Evolutionary conservation across 2,329 filamentous ascomycete species (phyloP), one percentile per base, ranked within the genome.

Genomic region (Elsinoe arachidis): DNA sequence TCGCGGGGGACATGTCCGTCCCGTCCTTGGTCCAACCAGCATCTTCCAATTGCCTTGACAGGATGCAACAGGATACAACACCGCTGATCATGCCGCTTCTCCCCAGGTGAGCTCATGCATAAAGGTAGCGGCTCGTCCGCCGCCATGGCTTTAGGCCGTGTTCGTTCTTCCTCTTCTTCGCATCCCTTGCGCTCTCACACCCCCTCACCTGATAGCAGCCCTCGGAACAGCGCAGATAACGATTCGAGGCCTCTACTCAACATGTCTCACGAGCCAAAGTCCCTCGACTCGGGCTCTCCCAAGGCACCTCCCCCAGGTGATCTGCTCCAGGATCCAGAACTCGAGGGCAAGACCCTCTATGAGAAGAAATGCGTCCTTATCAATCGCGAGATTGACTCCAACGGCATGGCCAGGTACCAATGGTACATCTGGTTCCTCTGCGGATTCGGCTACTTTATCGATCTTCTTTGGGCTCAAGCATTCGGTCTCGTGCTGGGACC

Each of bases 391-490:
- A 76, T 81, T 58, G 76, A 81, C 57, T 61, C 65, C 37, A 75
- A 78, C 60, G 78, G 78, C 38, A 79, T 81, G 76, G 78, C 78
- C 2, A 68, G 67, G 55, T 80, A 80, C 59, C 78, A 80, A 61
- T 79, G 76, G 76, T 68, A 66, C 57, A 68, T 70, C 57, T 81
- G 77, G 78, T 63, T 67, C 2, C 67, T 81, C 0, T 81, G 78
- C 60, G 79, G 79, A 35, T 77, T 80, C 35, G 79, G 79, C 1
- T 81, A 80, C 63, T 67, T 80, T 39, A 71, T 83, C 37, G 80
- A 83, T 61, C 67, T 82, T 21, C 70, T 80, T 47, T 83, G 79
- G 78, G 78, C 80, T 2, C 80, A 82, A 61, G 80, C 77, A 0
- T 80, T 83, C 62, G 79, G 79, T 10, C 72, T 83, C 1, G 74